Evolutionary conservation across 75 land plant species (phyloP), one percentile per base, ranked within the genome.

Genomic region (Picea glauca): DNA sequence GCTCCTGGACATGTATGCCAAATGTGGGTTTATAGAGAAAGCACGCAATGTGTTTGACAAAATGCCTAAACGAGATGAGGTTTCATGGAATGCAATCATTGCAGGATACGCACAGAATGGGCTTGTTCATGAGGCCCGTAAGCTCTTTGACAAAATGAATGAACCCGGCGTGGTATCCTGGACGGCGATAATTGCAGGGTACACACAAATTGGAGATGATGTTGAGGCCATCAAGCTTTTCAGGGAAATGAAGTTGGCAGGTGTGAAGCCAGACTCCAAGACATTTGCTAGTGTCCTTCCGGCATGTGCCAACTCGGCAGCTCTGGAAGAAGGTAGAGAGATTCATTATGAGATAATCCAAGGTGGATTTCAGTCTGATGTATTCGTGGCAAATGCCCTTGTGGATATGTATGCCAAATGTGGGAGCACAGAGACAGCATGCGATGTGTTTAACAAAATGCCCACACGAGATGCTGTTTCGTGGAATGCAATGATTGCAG

Each of bases 41-140:
- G 83, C 83, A 4, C 59, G 81, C 46, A 59, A 76, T 3, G 58
- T 87, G 77, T 87, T 87, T 58, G 86, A 87, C 64, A n/a, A 11
- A 77, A 81, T 87, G 87, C 72, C 57, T 61, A 43, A 58, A 57
- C 78, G 81, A 35, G 80, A 80, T 46, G 66, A 74, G 20, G 78
- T 79, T 50, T 62, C 88, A 38, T 87, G 88, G 88, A 83, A 80
- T 18, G 33, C 78, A 20, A 80, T 86, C 38, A 65, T 86, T 31
- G 75, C 23, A 64, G 87, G 82, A 5, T 86, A 83, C 61, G 80
- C 78, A 33, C 57, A 78, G 50, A 4, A 7, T 17, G 56, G 61
- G 5, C 43, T 40, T 4, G 43, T 81, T 33, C 66, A 58, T 2
- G 72, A 72, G 20, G 83, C 86, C 2, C 60, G n/a, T 1, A 32